Percentiles rank a stretch among this genome's conserved stretches.
phyloP scores from a whole-genome alignment of 352 stramenopile species.

The Thraustochytrium sp. region DNA sequence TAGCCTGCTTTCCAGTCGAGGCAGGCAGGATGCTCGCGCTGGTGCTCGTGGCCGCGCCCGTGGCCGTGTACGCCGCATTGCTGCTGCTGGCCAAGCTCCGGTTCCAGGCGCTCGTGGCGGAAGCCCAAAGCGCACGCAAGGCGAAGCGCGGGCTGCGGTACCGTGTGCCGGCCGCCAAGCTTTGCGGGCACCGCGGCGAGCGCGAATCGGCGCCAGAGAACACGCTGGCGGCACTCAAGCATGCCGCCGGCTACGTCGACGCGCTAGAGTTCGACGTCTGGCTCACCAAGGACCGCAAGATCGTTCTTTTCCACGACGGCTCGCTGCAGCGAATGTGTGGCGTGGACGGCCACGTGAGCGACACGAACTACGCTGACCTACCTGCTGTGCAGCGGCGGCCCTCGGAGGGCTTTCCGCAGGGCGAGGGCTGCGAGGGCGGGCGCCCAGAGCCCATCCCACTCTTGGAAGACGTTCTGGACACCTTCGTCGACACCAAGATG shows the following conservation, averaged over 20 bases:
- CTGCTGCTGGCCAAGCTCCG: too few relatives aligned
- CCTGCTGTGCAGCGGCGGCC: neutral
- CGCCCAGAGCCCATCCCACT: conserved; percentile 40
- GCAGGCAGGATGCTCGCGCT: too few relatives aligned
- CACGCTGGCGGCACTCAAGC: conserved; percentile 45
- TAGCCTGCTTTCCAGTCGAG: too few relatives aligned
- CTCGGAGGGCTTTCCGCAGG: conserved; percentile 41
- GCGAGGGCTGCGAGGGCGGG: neutral
- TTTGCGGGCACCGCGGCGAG: neutral
- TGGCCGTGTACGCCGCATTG: too few relatives aligned
- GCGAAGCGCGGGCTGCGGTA: neutral
- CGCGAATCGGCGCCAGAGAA: conserved; percentile 45
- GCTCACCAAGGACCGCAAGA: conserved; percentile 46
- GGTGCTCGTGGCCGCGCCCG: too few relatives aligned
- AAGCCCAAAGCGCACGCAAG: neutral
- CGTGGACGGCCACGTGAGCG: neutral
- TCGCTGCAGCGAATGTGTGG: conserved; percentile 43
- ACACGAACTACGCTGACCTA: conserved; percentile 43
- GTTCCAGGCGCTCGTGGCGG: neutral
- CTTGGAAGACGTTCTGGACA: conserved; percentile 43
- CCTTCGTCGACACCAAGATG: conserved; percentile 51
- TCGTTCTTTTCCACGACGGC: conserved; percentile 50
- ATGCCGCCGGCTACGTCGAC: conserved; percentile 21
- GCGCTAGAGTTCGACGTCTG: conserved; percentile 49
- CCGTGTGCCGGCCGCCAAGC: neutral